Base-by-base conservation (phyloP, 208 protist species). In the Leishmania major region DNA sequence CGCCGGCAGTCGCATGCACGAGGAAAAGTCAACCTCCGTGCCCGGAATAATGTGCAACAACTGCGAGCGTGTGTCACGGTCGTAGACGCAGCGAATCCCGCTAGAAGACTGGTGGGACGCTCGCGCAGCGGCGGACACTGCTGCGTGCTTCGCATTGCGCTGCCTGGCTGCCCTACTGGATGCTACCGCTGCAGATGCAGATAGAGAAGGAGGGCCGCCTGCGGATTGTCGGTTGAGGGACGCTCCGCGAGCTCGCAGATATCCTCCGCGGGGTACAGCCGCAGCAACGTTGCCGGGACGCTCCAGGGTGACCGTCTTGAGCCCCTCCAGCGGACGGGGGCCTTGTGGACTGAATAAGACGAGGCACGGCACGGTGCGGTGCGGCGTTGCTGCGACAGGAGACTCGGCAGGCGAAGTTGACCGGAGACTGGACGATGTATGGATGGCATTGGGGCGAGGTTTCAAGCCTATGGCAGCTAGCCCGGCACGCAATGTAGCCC, bases 321-420 rank as follows among this genome's bases (percentile, higher is more conserved):
- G 83, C 1, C 82, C 78, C 0, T 89, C 86, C 31, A 97, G 83
- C 57, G 94, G 94, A 3, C 88, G 91, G 22, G 91, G 88, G 0
- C 94, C 94, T 43, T 97, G 92, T 25, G 94, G 91, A 59, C 80
- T 96, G 88, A 94, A 97, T 6, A 97, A 80, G 8, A 96, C 84
- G 73, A 91, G 90, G 1, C 79, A 87, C 13, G 84, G 84, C 6
- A 78, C 40, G 28, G 79, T 5, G 31, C 73, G 64, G 1, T 53
- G 57, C 1, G 83, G 49, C 55, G 59, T 67, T 31, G 57, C 35
- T n/a, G 47, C 6, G 17, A 59, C n/a, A 40, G 73, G 8, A 45
- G 55, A 25, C 19, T 57, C 70, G 2, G 76, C 49, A 25, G 80
- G 28, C 15, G 59, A 37, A 40, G 31, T 40, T 6, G 40, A 28